Evolutionary conservation across 352 stramenopile genomes (phyloP).

Genomic region (Phytophthora megakarya): DNA sequence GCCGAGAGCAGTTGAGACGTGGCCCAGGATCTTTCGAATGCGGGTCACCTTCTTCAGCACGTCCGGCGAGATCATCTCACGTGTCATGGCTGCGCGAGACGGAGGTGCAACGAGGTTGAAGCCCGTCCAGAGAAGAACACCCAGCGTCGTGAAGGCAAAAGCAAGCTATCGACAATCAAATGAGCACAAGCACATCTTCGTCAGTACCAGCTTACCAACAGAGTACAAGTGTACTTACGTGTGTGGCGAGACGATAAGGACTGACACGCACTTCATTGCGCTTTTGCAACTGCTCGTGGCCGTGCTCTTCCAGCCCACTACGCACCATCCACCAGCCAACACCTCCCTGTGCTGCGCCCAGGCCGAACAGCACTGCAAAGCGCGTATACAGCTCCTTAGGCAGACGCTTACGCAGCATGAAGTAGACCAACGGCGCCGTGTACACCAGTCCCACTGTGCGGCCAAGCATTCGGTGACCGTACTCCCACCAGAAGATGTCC

Average conservation of each 20-base stretch:
- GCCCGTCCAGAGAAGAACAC: constrained; percentile 94
- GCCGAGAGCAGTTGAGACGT: constrained; percentile 66
- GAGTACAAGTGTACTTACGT: constrained; percentile 56
- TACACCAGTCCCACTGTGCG: constrained; percentile 95
- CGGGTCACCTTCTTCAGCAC: constrained; percentile 65
- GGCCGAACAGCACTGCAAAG: constrained; percentile 65
- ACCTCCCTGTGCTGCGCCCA: constrained; percentile 70
- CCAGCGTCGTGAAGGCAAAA: constrained; percentile 97
- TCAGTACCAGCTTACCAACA: constrained; percentile 1
- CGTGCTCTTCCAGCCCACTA: constrained; percentile 96
- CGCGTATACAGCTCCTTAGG: constrained; percentile 72
- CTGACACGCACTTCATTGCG: constrained; percentile 97
- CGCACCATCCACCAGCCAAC: constrained; percentile 99
- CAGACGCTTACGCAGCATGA: constrained; percentile 84
- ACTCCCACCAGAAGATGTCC: constrained; percentile 97
- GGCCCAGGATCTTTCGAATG: constrained; percentile 72
- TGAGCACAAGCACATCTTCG: neutral
- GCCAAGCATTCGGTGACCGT: constrained; percentile 98
- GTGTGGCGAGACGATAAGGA: constrained; percentile 96
- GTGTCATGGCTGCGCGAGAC: constrained; percentile 59
- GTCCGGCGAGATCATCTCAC: constrained; percentile 83
- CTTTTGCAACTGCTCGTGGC: constrained; percentile 72
- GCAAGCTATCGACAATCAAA: constrained; percentile 63
- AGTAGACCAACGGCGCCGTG: constrained; percentile 92
- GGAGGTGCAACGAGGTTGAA: constrained; percentile 88